Evolutionary conservation across 768 basidiomycete species (phyloP), one percentile per base, ranked within the genome.

Genomic region (Sistotremastrum suecicum): DNA sequence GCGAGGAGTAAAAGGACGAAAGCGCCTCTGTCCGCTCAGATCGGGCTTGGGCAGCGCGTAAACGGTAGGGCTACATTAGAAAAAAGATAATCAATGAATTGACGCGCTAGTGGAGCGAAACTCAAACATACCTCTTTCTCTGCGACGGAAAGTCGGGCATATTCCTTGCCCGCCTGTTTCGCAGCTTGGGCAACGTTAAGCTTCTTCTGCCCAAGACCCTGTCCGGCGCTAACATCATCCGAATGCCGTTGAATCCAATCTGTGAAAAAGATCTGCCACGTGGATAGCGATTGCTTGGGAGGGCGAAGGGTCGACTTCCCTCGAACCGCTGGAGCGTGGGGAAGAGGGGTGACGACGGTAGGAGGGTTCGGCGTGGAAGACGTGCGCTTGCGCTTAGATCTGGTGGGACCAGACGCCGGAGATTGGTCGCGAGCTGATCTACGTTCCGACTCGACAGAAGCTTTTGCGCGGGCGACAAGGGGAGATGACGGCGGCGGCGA

Each of bases 251-350:
- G 83, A 51, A 95, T 90, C 78, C 86, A 91, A 59, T 94, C 88
- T 28, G 89, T 89, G 60, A 95, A 94, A 64, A 89, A 95, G 39
- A 95, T 73, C 62, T 95, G 91, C 91, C 91, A 95, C 45, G 90
- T 87, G 3, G 88, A 91, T 3, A 86, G 88, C 5, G 91, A 87
- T 54, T 90, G 73, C 66, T 91, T 90, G 41, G 90, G 90, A 12
- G 86, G 89, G 38, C 80, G 79, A 48, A 95, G 69, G 7, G 77
- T 63, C 37, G 90, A 90, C 63, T 83, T 90, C 46, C 75, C 65
- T 40, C 75, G 75, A 35, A 70, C 82, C 81, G 61, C 47, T 59
- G 56, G 59, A 56, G 49, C 52, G 55, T 64, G 43, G 7, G 34
- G 45, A 44, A 32, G 33, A 51, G 20, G 8, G 36, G 31, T 42